Percentiles rank a stretch among this genome's conserved stretches.
These are phyloP conservation scores for Takakia lepidozioides DNA, from an alignment of 225 moss, liverwort and hornwort species.

Conservation along the genomic window DNA sequence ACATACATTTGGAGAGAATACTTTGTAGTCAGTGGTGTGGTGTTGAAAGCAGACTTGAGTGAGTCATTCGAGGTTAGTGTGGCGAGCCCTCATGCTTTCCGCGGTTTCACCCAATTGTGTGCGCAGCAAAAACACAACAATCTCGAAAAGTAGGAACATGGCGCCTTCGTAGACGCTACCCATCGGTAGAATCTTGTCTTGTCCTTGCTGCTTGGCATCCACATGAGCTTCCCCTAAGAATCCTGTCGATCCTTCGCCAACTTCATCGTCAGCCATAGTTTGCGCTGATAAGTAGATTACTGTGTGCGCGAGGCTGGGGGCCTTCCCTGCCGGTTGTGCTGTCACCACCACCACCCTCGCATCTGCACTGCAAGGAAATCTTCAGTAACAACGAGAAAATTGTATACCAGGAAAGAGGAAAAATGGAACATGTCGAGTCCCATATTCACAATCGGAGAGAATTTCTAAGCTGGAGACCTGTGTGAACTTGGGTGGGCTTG, in stretches of 20 bases:
- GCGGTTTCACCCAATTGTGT: slow-evolving; percentile 48
- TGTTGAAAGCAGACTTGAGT: no score
- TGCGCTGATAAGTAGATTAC: slow-evolving; percentile 62
- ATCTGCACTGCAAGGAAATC: slow-evolving; percentile 27
- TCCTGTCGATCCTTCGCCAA: slow-evolving; percentile 6
- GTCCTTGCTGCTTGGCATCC: slow-evolving; percentile 21
- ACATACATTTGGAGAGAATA: no score
- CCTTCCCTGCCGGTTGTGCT: slow-evolving; percentile 71
- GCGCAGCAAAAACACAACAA: slow-evolving; percentile 53
- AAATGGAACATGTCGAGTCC: no score
- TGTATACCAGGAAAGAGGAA: no score
- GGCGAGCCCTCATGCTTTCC: slow-evolving; percentile 63
- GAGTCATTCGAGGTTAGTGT: slow-evolving; percentile 70
- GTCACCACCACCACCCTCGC: slow-evolving; percentile 72
- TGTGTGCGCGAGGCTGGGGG: slow-evolving; percentile 49
- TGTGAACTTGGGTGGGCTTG: no score
- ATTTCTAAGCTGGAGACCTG: no score
- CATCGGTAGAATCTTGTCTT: slow-evolving; percentile 83
- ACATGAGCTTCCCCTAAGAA: slow-evolving; percentile 7
- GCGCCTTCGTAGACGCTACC: slow-evolving; percentile 93
- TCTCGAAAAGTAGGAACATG: slow-evolving; percentile 75
- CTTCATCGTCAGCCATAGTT: slow-evolving; percentile 69
- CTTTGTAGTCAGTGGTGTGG: no score
- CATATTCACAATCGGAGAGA: no score
- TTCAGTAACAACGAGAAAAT: neutral